These are phyloP conservation scores for Ceratobasidium theobromae DNA, from an alignment of 1,284 basidiomycete genomes.

Conservation along the genomic window DNA sequence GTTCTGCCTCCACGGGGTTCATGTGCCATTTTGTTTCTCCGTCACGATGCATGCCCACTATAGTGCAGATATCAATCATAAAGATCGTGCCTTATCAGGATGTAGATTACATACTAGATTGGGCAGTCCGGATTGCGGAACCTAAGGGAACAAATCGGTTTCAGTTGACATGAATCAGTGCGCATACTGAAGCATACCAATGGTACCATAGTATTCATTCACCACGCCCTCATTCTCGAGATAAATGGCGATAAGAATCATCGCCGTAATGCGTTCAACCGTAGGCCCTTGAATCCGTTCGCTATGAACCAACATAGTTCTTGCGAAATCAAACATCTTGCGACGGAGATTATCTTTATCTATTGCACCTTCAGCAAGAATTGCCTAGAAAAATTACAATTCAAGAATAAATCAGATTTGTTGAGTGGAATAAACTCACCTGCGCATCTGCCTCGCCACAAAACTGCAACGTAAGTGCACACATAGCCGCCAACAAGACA, in stretches of 20 bases:
- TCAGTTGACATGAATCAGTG: neutral
- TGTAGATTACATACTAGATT: slow-evolving; percentile 8
- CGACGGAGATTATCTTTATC: slow-evolving; percentile 10
- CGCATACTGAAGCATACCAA: neutral
- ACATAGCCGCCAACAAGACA: slow-evolving; percentile 25
- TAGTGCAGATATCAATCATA: neutral
- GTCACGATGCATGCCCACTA: slow-evolving; percentile 29
- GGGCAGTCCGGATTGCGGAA: slow-evolving; percentile 25
- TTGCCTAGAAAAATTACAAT: neutral
- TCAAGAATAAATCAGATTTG: neutral
- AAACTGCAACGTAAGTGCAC: slow-evolving; percentile 22
- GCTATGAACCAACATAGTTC: slow-evolving; percentile 16
- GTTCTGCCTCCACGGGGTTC: slow-evolving; percentile 28
- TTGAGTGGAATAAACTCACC: neutral
- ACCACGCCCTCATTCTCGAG: slow-evolving; percentile 31
- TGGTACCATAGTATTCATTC: slow-evolving; percentile 21
- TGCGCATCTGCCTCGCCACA: slow-evolving; percentile 27
- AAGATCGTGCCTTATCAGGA: neutral
- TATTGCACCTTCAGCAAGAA: slow-evolving; percentile 15
- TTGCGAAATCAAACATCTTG: slow-evolving; percentile 27
- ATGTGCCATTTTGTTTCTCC: slow-evolving; percentile 26
- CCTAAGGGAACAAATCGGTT: neutral
- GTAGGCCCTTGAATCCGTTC: slow-evolving; percentile 27
- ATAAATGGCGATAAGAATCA: slow-evolving; percentile 30
- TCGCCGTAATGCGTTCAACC: slow-evolving; percentile 22